Percentiles rank a stretch among this genome's conserved stretches.
phyloP scores from a whole-genome alignment of 2,329 filamentous ascomycete species.

The Colletotrichum echinochloae region DNA sequence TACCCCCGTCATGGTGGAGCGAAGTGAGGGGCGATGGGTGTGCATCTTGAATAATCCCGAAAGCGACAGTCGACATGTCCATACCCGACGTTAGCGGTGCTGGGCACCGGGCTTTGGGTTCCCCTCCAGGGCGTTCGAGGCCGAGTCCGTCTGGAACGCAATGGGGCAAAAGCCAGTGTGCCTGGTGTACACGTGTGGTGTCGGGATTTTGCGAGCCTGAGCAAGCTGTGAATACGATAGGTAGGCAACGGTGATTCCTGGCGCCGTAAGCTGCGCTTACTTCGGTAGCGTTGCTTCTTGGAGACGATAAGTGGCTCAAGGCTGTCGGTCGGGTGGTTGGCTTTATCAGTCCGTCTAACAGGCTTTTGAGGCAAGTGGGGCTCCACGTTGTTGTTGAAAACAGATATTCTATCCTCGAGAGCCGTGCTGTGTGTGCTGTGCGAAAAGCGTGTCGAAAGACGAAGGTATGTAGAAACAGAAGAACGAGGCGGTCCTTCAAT shows the following conservation, averaged over 20 bases:
- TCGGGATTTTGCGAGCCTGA: background rate
- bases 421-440: background rate
- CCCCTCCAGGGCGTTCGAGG: background rate
- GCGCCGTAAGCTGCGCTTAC: slow-evolving; percentile 20
- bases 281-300: slow-evolving; percentile 3
- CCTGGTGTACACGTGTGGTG: slow-evolving; percentile 15
- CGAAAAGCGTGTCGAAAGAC: background rate
- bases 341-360: slow-evolving; percentile 7
- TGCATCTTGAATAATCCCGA: slow-evolving; percentile 15
- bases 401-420: background rate
- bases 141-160: background rate
- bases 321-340: slow-evolving; percentile 16
- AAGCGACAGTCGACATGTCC: slow-evolving; percentile 8
- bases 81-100: slow-evolving; percentile 17
- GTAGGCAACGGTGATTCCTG: background rate
- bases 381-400: background rate
- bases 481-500: background rate
- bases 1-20: slow-evolving; percentile 29
- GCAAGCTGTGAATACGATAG: background rate
- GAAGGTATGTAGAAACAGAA: background rate
- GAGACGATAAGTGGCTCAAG: slow-evolving; percentile 2
- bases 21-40: slow-evolving; percentile 4
- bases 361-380: background rate
- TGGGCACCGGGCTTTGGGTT: slow-evolving; percentile 2
- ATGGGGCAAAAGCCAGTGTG: background rate